phyloP scores from a whole-genome alignment of 768 basidiomycete species.

The Mrakia frigida region DNA sequence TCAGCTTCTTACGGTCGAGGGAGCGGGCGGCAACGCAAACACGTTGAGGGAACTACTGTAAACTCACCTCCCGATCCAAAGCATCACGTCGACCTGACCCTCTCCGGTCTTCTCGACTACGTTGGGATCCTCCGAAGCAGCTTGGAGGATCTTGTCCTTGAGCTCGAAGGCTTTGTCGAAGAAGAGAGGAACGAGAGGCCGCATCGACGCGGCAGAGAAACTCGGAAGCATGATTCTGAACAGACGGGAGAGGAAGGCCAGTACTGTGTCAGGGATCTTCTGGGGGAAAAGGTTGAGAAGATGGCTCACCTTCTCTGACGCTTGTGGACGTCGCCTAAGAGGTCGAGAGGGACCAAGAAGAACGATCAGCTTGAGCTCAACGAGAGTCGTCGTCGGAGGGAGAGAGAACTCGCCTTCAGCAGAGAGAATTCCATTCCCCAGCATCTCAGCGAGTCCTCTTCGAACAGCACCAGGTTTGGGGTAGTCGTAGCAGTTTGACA shows the following conservation, averaged over 20 bases:
- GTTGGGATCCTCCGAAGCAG: background rate
- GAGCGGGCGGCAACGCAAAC: background rate
- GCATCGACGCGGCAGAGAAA: background rate
- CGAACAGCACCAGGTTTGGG: conserved; percentile 15
- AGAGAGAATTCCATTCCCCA: conserved; percentile 19
- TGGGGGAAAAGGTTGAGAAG: too few species aligned
- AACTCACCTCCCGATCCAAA: conserved; percentile 16
- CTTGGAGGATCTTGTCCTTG: conserved; percentile 10
- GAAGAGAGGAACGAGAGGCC: conserved; percentile 13
- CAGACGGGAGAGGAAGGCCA: too few species aligned
- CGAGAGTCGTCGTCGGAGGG: background rate
- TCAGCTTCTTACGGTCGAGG: too few species aligned
- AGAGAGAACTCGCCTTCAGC: conserved; percentile 14
- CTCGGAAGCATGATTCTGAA: conserved; percentile 15
- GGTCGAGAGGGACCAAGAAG: background rate
- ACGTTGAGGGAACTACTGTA: background rate
- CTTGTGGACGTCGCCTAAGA: conserved; percentile 26
- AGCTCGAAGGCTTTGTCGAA: conserved; percentile 24
- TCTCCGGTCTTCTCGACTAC: background rate
- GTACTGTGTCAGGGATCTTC: too few species aligned
- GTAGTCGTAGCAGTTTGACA: conserved; percentile 12
- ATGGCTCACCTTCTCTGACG: conserved; percentile 15
- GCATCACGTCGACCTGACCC: conserved; percentile 22
- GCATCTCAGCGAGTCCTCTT: conserved; percentile 1
- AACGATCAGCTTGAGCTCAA: background rate